A percentile compares a stretch with the other conserved stretches of the same genome.
Conservation (phyloP, 2,329 filamentous ascomycete species). For the Zymoseptoria passerinii region DNA sequence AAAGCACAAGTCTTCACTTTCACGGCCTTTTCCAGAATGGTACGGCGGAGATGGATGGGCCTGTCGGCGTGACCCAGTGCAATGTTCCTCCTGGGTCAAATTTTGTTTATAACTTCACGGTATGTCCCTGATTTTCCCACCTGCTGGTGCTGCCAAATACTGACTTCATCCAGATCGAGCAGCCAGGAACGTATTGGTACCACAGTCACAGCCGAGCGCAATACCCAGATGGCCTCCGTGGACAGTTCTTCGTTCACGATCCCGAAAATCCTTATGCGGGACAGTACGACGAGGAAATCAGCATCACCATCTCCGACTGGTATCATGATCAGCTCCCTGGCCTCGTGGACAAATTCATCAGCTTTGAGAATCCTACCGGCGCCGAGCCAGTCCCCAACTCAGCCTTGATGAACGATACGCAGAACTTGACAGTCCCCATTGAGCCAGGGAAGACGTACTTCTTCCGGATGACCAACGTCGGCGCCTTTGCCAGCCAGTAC, state of each 20-base stretch:
- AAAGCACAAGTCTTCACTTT: slow-evolving; percentile 62
- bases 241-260: slow-evolving; percentile 59
- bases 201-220: slow-evolving; percentile 59
- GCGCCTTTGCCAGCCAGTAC: slow-evolving; percentile 64
- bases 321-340: slow-evolving; percentile 53
- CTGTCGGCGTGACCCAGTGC: slow-evolving; percentile 59
- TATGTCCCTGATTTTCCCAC: slow-evolving; percentile 25
- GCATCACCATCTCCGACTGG: slow-evolving; percentile 64
- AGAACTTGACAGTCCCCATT: slow-evolving; percentile 37
- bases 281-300: slow-evolving; percentile 51
- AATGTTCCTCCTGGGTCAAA: slow-evolving; percentile 54
- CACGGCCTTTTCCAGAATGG: slow-evolving; percentile 73
- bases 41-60: slow-evolving; percentile 66
- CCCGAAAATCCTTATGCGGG: slow-evolving; percentile 45
- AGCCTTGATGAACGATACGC: slow-evolving; percentile 56
- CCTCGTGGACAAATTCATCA: slow-evolving; percentile 50
- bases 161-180: slow-evolving; percentile 32
- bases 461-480: slow-evolving; percentile 61
- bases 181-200: slow-evolving; percentile 52
- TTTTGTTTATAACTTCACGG: slow-evolving; percentile 61
- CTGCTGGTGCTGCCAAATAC: not conserved
- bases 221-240: slow-evolving; percentile 61
- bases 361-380: slow-evolving; percentile 45
- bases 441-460: slow-evolving; percentile 53
- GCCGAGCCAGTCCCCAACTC: slow-evolving; percentile 60